Base-by-base conservation (phyloP, 2,329 filamentous ascomycete genomes). In the Chrysoporthe puriensis region DNA sequence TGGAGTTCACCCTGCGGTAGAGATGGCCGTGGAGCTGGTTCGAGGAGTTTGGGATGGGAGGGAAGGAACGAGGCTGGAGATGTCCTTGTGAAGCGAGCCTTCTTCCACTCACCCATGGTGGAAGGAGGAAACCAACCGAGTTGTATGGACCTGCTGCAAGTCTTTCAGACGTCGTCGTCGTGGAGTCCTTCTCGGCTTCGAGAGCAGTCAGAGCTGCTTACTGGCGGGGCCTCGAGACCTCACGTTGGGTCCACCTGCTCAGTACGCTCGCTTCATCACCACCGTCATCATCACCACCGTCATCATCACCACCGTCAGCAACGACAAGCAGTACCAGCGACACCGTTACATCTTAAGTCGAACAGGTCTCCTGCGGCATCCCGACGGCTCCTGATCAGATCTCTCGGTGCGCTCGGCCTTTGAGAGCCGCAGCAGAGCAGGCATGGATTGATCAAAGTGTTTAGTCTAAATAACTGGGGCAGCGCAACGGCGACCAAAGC, bases 101-200 rank as follows among this genome's bases (percentile, higher is more conserved):
- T 64, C 60, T 64, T 60, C 64, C 56, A 54, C 44, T 13, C 32
- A 48, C 16, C 34, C 13, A 36, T 26, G 59, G 58, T 2, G 56
- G 66, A 26, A 64, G 59, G 67, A 44, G 42, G 36, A 64, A 21
- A 21, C 67, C 64, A 64, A 48, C 36, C 2, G 26, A 60, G 40
- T 48, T 69, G 40, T 56, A 36, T 21, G 59, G 34, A 40, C 61
- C 43, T 14, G 48, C 48, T 21, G 21, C 48, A 52, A 11, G 9
- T 36, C 8, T 18, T 26, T 6, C 8, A 21, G 26, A 32, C 9
- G 3, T 46, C 6, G 58, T 61, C 58, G 40, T 18, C 14, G 21
- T 26, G 21, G 18, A 32, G 32, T 34, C n/a, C 7, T 36, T 61
- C 32, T 61, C 21, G 43, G 26, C 40, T 34, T 61, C 42, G 43